Evolutionary conservation across 768 basidiomycete genomes (phyloP).

Genomic region (Rubroboletus pulcherrimus): DNA sequence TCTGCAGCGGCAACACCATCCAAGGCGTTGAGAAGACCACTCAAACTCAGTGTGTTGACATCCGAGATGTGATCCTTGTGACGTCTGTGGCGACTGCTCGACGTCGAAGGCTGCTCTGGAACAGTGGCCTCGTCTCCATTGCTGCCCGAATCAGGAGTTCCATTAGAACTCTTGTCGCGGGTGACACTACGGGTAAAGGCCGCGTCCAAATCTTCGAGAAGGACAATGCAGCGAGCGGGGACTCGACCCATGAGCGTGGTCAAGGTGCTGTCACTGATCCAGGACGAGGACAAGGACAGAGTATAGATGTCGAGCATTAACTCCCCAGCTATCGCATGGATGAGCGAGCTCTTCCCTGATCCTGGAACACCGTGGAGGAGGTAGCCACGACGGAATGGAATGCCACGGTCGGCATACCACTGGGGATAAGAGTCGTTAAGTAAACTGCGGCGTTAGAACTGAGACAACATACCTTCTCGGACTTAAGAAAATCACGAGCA

Average conservation of each 20-base stretch:
- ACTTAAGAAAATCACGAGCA: conserved; percentile 77
- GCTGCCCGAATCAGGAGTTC: conserved; percentile 38
- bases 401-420: conserved; percentile 94
- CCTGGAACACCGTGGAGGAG: conserved; percentile 82
- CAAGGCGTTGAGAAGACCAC: conserved; percentile 78
- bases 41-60: conserved; percentile 76
- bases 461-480: conserved; percentile 59
- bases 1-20: conserved; percentile 87
- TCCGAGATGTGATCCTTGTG: conserved; percentile 64
- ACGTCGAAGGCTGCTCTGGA: conserved; percentile 28
- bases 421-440: conserved; percentile 24
- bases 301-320: conserved; percentile 91
- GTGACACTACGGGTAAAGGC: conserved; percentile 77
- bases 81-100: conserved; percentile 42
- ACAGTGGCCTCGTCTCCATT: conserved; percentile 32
- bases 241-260: conserved; percentile 85
- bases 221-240: conserved; percentile 78
- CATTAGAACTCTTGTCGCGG: conserved; percentile 54
- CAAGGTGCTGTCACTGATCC: conserved; percentile 86
- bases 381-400: conserved; percentile 87
- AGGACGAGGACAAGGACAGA: conserved; percentile 78
- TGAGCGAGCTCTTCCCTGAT: conserved; percentile 82
- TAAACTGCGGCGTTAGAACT: not conserved
- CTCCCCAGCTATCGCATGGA: conserved; percentile 85
- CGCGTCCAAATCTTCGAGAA: conserved; percentile 89